phyloP scores from a whole-genome alignment of 257 asterid species.

The Penstemon newberryi region DNA sequence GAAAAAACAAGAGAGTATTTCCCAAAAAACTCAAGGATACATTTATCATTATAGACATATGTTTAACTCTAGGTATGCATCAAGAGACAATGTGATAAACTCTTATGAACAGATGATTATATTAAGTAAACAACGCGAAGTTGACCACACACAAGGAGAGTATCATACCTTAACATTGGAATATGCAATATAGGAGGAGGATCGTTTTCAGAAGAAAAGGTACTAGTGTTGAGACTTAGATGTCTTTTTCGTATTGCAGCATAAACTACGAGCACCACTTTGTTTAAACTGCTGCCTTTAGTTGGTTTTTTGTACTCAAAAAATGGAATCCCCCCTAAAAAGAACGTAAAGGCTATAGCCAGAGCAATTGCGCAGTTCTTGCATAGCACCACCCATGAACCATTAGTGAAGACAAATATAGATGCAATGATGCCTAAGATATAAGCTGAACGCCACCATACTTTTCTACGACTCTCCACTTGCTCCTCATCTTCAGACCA shows the following conservation, averaged over 20 bases:
- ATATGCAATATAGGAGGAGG: neutral
- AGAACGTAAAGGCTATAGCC: neutral
- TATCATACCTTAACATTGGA: slow-evolving; percentile 5
- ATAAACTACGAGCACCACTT: neutral
- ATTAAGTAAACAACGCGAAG: neutral
- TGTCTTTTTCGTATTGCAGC: slow-evolving; percentile 16
- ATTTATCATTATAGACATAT: too few species aligned
- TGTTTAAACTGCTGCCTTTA: neutral
- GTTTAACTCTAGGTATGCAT: too few species aligned
- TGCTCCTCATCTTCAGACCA: slow-evolving; percentile 3
- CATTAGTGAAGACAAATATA: neutral
- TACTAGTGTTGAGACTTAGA: neutral
- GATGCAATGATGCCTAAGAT: neutral
- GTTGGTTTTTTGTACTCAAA: neutral
- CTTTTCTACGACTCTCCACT: slow-evolving; percentile 15
- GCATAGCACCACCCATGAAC: neutral
- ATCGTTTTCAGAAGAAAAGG: neutral
- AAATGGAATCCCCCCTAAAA: slow-evolving; percentile 3
- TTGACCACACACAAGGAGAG: neutral
- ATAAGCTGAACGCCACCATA: slow-evolving; percentile 21
- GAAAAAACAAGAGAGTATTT: too few species aligned
- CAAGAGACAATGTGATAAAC: too few species aligned
- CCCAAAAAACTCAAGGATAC: too few species aligned
- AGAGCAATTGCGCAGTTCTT: neutral
- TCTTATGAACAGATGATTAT: too few species aligned